Percentiles rank a stretch among this genome's conserved stretches.
Evolutionary conservation across 2,329 filamentous ascomycete genomes (phyloP).

Genomic region (Colletotrichum sp.): DNA sequence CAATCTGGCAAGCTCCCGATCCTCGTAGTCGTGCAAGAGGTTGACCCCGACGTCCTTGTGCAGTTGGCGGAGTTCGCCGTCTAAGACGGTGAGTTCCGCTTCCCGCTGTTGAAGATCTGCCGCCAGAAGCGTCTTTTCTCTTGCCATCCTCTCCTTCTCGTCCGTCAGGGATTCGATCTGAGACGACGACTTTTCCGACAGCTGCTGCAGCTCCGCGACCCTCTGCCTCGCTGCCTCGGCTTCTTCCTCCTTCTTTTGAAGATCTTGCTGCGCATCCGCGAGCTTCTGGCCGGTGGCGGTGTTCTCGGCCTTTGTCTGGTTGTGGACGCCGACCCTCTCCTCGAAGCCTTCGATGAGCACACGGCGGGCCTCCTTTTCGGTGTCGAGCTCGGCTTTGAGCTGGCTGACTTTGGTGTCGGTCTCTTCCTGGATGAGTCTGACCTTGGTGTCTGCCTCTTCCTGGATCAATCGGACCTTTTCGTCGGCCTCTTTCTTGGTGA

Average conservation of each 20-base stretch:
- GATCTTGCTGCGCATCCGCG: conserved; percentile 24
- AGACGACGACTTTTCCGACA: not conserved
- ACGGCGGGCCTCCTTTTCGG: conserved; percentile 19
- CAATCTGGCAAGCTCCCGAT: conserved; percentile 27
- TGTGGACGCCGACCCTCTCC: not conserved
- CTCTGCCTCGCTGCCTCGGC: not conserved
- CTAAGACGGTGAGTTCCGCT: not conserved
- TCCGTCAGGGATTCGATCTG: not conserved
- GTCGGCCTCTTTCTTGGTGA: conserved; percentile 41
- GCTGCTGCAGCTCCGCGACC: not conserved
- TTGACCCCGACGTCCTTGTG: conserved; percentile 21
- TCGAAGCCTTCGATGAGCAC: not conserved
- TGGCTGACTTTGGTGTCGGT: conserved; percentile 48
- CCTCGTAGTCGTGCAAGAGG: conserved; percentile 22
- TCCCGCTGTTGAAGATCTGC: not conserved
- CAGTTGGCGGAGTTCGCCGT: not conserved
- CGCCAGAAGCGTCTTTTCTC: not conserved
- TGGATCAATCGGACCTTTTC: conserved; percentile 49
- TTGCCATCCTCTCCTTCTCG: not conserved
- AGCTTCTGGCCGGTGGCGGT: conserved; percentile 24
- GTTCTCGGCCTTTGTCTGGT: not conserved
- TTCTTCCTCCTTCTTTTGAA: not conserved
- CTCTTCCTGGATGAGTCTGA: conserved; percentile 48
- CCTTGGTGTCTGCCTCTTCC: conserved; percentile 44
- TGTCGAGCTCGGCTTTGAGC: conserved; percentile 24